These are phyloP conservation scores for Elaeagnus macrophylla DNA, from an alignment of 306 rosid species.

Conservation along the genomic window DNA sequence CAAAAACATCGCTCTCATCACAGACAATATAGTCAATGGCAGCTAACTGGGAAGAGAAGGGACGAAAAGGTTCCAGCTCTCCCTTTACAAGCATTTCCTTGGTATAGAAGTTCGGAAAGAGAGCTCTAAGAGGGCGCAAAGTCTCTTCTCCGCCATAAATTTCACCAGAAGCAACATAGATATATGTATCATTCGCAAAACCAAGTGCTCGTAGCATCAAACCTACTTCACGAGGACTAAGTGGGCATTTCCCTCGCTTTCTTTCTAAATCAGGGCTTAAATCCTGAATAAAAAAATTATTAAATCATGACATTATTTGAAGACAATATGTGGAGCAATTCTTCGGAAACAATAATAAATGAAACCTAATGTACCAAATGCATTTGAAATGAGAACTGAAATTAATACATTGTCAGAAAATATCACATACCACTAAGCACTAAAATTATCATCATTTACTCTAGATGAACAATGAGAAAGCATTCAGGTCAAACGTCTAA, in stretches of 20 bases:
- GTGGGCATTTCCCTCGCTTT: slow-evolving; percentile 97
- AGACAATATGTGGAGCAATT: slow-evolving; percentile 4
- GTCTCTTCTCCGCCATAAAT: slow-evolving; percentile 98
- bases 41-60: slow-evolving; percentile 91
- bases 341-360: neutral
- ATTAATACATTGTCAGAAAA: too few species aligned
- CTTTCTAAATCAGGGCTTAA: slow-evolving; percentile 79
- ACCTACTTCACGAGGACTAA: slow-evolving; percentile 92
- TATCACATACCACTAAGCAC: neutral
- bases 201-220: slow-evolving; percentile 95
- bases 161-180: slow-evolving; percentile 97
- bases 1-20: slow-evolving; percentile 93
- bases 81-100: slow-evolving; percentile 85
- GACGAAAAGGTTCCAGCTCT: slow-evolving; percentile 75
- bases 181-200: slow-evolving; percentile 72
- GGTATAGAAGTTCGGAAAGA: slow-evolving; percentile 87
- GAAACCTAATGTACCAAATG: neutral
- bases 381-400: neutral
- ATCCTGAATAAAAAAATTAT: slow-evolving; percentile 42
- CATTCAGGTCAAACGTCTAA: slow-evolving; percentile 7
- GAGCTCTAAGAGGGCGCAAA: slow-evolving; percentile 75
- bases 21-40: slow-evolving; percentile 93
- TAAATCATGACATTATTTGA: slow-evolving; percentile 13
- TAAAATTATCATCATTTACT: slow-evolving; percentile 3
- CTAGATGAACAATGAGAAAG: slow-evolving; percentile 7